Evolutionary conservation across 2,329 filamentous ascomycete genomes (phyloP), one percentile per base, ranked within the genome.

Genomic region (Monosporascus cannonballus): DNA sequence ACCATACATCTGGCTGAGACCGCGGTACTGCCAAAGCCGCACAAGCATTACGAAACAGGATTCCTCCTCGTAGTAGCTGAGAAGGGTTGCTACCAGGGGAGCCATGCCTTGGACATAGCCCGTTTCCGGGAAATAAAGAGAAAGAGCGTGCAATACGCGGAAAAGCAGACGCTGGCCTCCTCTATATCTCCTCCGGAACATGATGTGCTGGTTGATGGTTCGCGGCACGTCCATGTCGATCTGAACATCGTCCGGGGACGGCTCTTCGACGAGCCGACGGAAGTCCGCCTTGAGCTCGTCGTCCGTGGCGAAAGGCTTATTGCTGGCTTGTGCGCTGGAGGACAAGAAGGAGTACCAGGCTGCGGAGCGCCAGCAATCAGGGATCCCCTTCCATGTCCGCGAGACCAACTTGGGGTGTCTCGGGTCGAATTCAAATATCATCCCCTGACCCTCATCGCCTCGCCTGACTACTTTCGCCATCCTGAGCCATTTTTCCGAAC

Each of bases 71-170:
- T 92, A 99, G 68, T 99, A 99, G 67, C 93, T 96, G 6, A 99
- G 81, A 20, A 99, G 76, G 0, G 94, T 97, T 1, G 93, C 93
- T 2, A 90, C 92, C 39, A 97, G 76, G 22, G 91, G 89, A 17
- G 93, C 94, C 94, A 99, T 99, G 51, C 94, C 94, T 71, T 99
- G 94, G 0, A 97, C 94, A 68, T 99, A 99, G 27, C 94, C 94
- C 6, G 89, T 94, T 24, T 89, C 86, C 0, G 90, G 89, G 59
- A 93, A 93, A 68, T 96, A 95, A 11, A 99, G 80, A 18, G 91
- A 93, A 67, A 97, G 83, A 45, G 90, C 88, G 67, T 97, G 94
- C 27, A 99, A 78, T 3, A 97, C 91, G 49, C 94, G 84, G 71
- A 99, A 99, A 2, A 99, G 76, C 15, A 97, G 75, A 44, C 94